Base-by-base conservation (phyloP, 768 basidiomycete genomes). In the Lactarius indigo region DNA sequence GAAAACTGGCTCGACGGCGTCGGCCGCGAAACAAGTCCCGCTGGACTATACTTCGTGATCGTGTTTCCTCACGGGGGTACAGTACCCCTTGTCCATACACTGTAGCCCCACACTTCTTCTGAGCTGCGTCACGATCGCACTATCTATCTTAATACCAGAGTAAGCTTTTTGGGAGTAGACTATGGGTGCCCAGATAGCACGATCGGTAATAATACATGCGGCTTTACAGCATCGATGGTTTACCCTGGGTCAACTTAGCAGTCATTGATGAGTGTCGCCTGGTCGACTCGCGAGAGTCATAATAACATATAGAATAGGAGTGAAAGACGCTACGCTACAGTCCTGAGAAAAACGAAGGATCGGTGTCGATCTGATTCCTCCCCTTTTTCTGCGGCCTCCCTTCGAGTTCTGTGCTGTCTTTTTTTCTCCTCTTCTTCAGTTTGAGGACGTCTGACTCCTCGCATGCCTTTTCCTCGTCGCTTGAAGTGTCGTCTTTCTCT, bases 311-410 rank as follows among this genome's bases (percentile, higher is more conserved):
- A 15, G 54, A 35, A 35, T 37, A 39, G 57, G 55, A 33, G 31
- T 33, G 55, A 31, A 54, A 28, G 18, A 35, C 0, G n/a, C n/a
- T n/a, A 26, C 37, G 20, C 58, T 23, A 90, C 66, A 92, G 76
- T 55, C 82, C 88, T 55, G 84, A 82, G 72, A 92, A 92, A 76
- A 92, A 92, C 23, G 84, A 79, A 12, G 79, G 79, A 35, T 87
- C 84, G 5, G 81, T 82, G 37, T 83, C 84, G 28, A 86, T 79
- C 59, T 83, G 79, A 69, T 89, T 87, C 69, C 79, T 81, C 28
- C 86, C 85, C 74, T 85, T 88, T 74, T 83, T 84, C 76, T 79
- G 83, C 73, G 79, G 83, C 30, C 78, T 75, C 39, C 75, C 75
- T 26, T 72, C 67, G 61, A 87, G 72, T 6, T 81, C 77, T 62